Base-by-base conservation (phyloP, 306 rosid species). In the Potentilla sterilis region DNA sequence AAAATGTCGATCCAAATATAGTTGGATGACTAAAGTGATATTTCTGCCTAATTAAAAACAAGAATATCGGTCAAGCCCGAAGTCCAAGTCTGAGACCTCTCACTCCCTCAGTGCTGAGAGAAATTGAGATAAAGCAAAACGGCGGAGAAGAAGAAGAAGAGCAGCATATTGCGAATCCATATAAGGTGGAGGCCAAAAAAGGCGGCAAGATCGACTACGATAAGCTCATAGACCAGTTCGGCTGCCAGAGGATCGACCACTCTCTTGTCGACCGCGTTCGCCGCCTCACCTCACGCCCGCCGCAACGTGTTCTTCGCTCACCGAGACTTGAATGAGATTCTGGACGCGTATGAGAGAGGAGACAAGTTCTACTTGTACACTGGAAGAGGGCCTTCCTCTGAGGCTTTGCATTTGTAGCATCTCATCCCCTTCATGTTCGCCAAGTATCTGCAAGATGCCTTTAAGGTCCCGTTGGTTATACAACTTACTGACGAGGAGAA, bases 321-420 rank as follows among this genome's bases (percentile, higher is more conserved):
- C 72, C 87, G 97, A 83, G 98, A 92, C 69, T 92, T 92, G 62
- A 73, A 80, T 46, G 97, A 92, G 42, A 78, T 95, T 77, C 75
- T 95, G 82, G 92, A 92, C 70, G 87, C 82, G 2, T 90, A 78
- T 18, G 98, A 92, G 78, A 82, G 80, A 14, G 98, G 97, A 1
- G 96, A 92, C 24, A 92, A 89, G 77, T 95, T 95, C 71, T 95
- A 95, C 80, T 76, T 92, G 80, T 95, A 95, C 73, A 92, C 97
- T 0, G 97, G 98, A 46, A 84, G 98, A 32, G 98, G 98, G 3
- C 93, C 97, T 13, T 95, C 98, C 40, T 95, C 98, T 0, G 98
- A 95, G 83, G 87, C 97, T 49, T 81, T 95, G 89, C 98, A 92
- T 87, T 86, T 95, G 75, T 97, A 97, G 4, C 98, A 95, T 84